Conservation (phyloP, 164 flowering plant species). For the Taxillus chinensis region DNA sequence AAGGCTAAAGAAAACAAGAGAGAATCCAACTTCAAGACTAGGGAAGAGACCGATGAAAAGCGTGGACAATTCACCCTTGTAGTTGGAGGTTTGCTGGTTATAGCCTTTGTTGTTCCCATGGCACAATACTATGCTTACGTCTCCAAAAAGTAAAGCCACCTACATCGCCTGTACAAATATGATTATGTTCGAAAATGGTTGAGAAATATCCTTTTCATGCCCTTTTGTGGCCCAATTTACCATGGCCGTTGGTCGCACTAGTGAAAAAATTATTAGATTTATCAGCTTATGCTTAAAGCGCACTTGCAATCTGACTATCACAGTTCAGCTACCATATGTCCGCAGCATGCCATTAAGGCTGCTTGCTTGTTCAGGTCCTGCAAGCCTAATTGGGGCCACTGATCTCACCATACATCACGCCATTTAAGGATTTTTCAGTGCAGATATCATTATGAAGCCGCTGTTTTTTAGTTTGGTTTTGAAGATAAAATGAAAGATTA, state of each 20-base stretch:
- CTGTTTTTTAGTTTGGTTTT: no score
- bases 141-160: conserved; percentile 36
- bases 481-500: no score
- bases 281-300: conserved; percentile 8
- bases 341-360: conserved; percentile 54
- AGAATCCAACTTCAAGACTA: conserved; percentile 88
- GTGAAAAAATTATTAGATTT: no score
- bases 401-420: no score
- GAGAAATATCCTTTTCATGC: no score
- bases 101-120: conserved; percentile 99
- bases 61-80: conserved; percentile 92
- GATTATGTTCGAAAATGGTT: no score
- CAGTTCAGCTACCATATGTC: conserved; percentile 70
- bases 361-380: conserved; percentile 71
- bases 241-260: no score
- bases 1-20: conserved; percentile 62
- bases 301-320: conserved; percentile 51
- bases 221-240: no score
- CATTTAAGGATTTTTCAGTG: no score
- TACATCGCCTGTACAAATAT: no score
- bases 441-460: no score
- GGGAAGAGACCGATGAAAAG: conserved; percentile 94
- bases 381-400: neutral
- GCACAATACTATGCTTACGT: conserved; percentile 97
- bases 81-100: conserved; percentile 91